Evolutionary conservation across 2,329 filamentous ascomycete species (phyloP).

Genomic region (Westerdykella sp.): DNA sequence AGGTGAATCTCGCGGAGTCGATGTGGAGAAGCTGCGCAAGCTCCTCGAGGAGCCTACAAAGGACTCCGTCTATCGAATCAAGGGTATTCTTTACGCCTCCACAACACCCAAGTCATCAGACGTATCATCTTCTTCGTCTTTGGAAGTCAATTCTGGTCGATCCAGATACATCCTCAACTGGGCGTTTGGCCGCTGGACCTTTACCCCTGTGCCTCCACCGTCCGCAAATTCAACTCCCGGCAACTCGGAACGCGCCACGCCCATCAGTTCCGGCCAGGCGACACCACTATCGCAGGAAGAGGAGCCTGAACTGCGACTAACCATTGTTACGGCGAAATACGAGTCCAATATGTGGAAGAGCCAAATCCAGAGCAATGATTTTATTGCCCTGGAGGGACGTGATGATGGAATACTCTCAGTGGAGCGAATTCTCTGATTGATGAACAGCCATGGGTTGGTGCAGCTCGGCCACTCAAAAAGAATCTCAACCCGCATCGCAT

Average conservation of each 20-base stretch:
- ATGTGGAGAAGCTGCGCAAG: conserved; percentile 49
- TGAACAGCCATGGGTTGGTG: too few species aligned
- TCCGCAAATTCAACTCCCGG: conserved; percentile 16
- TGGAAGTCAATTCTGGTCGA: conserved; percentile 33
- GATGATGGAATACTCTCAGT: conserved; percentile 17
- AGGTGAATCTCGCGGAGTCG: conserved; percentile 50
- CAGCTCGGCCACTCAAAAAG: too few species aligned
- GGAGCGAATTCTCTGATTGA: conserved; percentile 9
- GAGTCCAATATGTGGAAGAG: conserved; percentile 74
- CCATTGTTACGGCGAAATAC: conserved; percentile 65
- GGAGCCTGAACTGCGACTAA: conserved; percentile 60
- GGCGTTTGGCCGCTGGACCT: conserved; percentile 95
- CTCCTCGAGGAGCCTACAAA: conserved; percentile 72
- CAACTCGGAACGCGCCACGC: conserved; percentile 17
- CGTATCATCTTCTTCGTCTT: conserved; percentile 11
- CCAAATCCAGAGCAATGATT: conserved; percentile 55
- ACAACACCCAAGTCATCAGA: conserved; percentile 45
- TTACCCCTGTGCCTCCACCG: conserved; percentile 53
- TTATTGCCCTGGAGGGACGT: conserved; percentile 23
- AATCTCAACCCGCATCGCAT: too few species aligned
- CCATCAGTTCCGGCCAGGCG: conserved; percentile 15
- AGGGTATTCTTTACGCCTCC: conserved; percentile 55
- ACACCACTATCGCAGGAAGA: conserved; percentile 42
- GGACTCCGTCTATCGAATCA: conserved; percentile 94
- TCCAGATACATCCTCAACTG: conserved; percentile 87